Evolutionary conservation across 1,139 yeast species (phyloP), one percentile per base, ranked within the genome.

Genomic region (Chernovozyma aurita): DNA sequence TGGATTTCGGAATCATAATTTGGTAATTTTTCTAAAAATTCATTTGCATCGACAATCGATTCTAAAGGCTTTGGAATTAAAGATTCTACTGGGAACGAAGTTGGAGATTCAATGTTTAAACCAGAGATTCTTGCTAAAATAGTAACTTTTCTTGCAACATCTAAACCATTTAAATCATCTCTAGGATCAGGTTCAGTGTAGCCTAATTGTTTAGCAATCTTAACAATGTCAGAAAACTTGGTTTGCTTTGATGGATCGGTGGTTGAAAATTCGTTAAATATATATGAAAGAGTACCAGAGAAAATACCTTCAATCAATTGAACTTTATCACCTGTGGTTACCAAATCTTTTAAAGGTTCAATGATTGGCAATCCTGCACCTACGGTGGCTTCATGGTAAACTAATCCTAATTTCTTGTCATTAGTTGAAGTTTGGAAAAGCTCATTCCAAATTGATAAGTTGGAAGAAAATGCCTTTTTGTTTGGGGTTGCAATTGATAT

Each of bases 151-250:
- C 98, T 83, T 29, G 99, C 99, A 42, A 92, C 97, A 55, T 92
- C 98, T 59, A 92, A 74, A 41, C 99, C 99, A 59, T 92, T 92
- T 61, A 92, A 77, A 58, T 92, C 99, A 59, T 92, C 99, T 65
- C 99, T 81, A 59, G 98, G 98, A 61, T 92, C 99, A 35, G 99
- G 98, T 64, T 94, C 99, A 31, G 97, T 92, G 75, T 87, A 92
- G 33, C 99, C 99, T 49, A 87, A 73, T 32, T 80, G 66, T 64
- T 90, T 90, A 33, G 99, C 98, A 36, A 80, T 79, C 46, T 74
- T 70, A 39, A 92, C 98, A 34, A 94, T 82, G 39, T 90, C 95
- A 22, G 97, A 87, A 57, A 90, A 92, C 57, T 82, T 83, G 44
- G 78, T 76, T 37, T 73, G 68, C 26, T 61, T 53, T 35, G 78